A percentile compares a stretch with the other conserved stretches of the same genome.
Conservation (phyloP, 352 stramenopile species). For the Thalassiosira livingstoniorum region DNA sequence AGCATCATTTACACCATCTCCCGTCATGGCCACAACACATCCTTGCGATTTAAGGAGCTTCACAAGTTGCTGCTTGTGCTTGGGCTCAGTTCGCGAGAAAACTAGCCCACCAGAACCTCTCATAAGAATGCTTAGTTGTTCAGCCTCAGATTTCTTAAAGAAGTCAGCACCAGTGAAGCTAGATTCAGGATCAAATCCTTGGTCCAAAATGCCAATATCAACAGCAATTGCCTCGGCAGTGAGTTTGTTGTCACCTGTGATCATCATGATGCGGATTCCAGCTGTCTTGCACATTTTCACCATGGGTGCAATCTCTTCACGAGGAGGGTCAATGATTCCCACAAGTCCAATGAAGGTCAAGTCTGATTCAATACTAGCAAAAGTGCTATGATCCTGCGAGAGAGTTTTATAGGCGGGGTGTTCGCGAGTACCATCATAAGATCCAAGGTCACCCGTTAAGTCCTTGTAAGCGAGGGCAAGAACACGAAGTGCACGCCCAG, state of each 20-base stretch:
- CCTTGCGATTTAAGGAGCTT: conserved; percentile 84
- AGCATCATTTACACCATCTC: conserved; percentile 97
- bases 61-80: conserved; percentile 97
- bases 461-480: conserved; percentile 57
- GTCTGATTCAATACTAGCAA: conserved; percentile 74
- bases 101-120: conserved; percentile 39
- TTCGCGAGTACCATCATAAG: conserved; percentile 44
- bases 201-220: conserved; percentile 95
- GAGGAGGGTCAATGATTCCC: conserved; percentile 96
- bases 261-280: conserved; percentile 99
- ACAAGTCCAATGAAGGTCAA: conserved; percentile 92
- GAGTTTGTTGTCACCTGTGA: conserved; percentile 98
- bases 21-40: conserved; percentile 93
- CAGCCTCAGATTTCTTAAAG: conserved; percentile 50
- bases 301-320: conserved; percentile 92
- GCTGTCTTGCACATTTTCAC: conserved; percentile 94
- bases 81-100: conserved; percentile 85
- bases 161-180: conserved; percentile 41
- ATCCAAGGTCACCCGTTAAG: conserved; percentile 39
- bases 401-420: conserved; percentile 51
- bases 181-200: conserved; percentile 54
- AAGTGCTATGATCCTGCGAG: conserved; percentile 34
- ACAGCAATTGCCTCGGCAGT: conserved; percentile 96
- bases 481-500: conserved; percentile 42
- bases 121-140: conserved; percentile 42